Conservation (phyloP, 2,329 filamentous ascomycete genomes). For the Cryphonectria naterciae region DNA sequence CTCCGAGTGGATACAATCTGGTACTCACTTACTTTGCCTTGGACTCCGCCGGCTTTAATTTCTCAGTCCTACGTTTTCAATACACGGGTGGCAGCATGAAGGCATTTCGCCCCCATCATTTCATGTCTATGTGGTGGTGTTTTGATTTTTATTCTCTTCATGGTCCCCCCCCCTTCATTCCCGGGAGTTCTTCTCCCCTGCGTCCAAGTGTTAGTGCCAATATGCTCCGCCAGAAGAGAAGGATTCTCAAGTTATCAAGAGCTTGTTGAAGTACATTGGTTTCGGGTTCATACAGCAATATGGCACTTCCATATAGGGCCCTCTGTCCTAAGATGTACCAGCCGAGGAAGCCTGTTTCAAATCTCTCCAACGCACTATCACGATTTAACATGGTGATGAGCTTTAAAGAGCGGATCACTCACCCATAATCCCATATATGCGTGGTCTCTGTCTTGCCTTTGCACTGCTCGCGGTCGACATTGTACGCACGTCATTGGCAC, state of each 20-base stretch:
- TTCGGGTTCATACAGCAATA: neutral
- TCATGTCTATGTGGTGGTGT: neutral
- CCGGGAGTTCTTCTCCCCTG: neutral
- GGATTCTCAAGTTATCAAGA: neutral
- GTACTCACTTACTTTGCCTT: neutral
- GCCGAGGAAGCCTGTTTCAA: neutral
- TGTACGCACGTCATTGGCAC: conserved; percentile 4
- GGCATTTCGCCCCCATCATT: neutral
- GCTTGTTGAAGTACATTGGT: neutral
- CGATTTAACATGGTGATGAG: neutral
- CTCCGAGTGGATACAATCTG: conserved; percentile 2
- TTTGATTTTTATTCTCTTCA: neutral
- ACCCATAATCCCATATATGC: neutral
- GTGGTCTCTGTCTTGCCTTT: neutral
- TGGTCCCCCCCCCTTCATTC: neutral
- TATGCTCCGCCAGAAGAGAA: neutral
- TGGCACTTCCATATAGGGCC: neutral
- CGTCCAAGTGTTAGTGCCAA: neutral
- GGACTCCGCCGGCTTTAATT: neutral
- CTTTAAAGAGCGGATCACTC: neutral
- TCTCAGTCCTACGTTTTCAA: neutral
- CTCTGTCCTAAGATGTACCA: neutral
- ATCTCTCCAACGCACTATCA: neutral
- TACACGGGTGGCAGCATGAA: neutral
- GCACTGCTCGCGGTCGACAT: neutral